Conservation (phyloP, 805 yeast genomes). For the Priceomyces haplophilus region DNA sequence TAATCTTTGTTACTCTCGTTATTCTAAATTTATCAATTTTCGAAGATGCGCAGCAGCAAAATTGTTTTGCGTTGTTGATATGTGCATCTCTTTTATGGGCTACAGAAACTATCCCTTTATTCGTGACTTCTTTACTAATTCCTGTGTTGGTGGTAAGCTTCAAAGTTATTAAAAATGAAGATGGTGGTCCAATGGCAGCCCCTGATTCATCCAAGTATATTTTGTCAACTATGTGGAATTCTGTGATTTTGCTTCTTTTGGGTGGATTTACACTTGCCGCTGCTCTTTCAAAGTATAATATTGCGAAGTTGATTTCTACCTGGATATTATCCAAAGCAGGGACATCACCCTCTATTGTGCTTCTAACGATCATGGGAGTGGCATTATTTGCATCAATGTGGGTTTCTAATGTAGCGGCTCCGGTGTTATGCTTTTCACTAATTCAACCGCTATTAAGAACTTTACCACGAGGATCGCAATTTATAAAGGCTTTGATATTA, state of each 20-base stretch:
- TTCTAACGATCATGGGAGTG: conserved; percentile 49
- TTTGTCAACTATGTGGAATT: conserved; percentile 51
- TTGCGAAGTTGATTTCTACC: conserved; percentile 49
- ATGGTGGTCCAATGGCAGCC: conserved; percentile 44
- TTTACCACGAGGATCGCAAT: conserved; percentile 39
- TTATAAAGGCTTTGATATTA: conserved; percentile 39
- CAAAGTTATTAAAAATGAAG: conserved; percentile 59
- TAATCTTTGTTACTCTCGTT: conserved; percentile 45
- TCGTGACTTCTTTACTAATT: conserved; percentile 79
- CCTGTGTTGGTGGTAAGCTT: conserved; percentile 78
- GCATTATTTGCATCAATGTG: conserved; percentile 55
- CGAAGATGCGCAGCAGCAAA: conserved; percentile 32
- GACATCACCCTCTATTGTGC: conserved; percentile 46
- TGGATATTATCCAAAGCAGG: conserved; percentile 50
- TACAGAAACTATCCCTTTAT: conserved; percentile 88
- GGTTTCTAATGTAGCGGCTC: conserved; percentile 58
- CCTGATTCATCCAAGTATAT: conserved; percentile 43
- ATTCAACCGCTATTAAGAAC: conserved; percentile 48
- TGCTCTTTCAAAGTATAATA: conserved; percentile 51
- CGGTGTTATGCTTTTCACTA: conserved; percentile 51
- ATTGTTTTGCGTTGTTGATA: conserved; percentile 73
- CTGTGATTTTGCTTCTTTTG: conserved; percentile 48
- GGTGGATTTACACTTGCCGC: conserved; percentile 58
- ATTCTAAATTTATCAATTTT: conserved; percentile 30
- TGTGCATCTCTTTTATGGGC: conserved; percentile 92